Percentiles rank a stretch among this genome's conserved stretches.
Evolutionary conservation across 169 alveolate species (phyloP).

Genomic region (Theileria orientalis): DNA sequence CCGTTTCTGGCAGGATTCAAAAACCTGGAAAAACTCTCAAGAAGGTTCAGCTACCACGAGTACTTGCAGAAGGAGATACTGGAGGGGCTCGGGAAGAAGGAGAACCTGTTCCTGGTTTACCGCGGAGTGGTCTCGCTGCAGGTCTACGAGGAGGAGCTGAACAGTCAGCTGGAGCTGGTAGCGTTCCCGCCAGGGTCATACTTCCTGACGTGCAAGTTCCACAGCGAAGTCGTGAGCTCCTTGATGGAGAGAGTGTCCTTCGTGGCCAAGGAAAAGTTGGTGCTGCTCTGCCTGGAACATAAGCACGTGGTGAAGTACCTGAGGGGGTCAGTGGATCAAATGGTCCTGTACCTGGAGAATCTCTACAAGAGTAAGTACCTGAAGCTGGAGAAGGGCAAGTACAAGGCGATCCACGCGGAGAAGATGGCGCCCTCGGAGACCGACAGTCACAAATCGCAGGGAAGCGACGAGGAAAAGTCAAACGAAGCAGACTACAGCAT

Average conservation of each 20-base stretch:
- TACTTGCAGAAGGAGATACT: slow-evolving; percentile 33
- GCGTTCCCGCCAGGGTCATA: slow-evolving; percentile 33
- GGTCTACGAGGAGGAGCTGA: slow-evolving; percentile 2
- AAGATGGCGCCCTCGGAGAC: not conserved
- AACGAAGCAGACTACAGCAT: not conserved
- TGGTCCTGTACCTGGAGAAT: slow-evolving; percentile 12
- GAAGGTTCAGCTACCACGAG: slow-evolving; percentile 17
- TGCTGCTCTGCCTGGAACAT: slow-evolving; percentile 19
- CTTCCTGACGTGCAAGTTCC: slow-evolving; percentile 13
- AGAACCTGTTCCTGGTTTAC: slow-evolving; percentile 29
- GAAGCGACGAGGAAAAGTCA: not conserved
- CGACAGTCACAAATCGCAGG: not conserved
- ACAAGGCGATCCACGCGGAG: not conserved
- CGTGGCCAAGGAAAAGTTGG: slow-evolving; percentile 32
- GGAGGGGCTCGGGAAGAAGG: not conserved
- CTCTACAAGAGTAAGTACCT: not conserved
- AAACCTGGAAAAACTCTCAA: slow-evolving; percentile 11
- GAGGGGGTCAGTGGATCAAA: not conserved
- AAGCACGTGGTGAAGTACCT: not conserved
- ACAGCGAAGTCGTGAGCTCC: not conserved
- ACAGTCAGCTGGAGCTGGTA: slow-evolving; percentile 18
- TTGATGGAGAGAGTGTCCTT: slow-evolving; percentile 22
- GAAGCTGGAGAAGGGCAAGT: not conserved
- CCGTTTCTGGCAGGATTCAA: slow-evolving; percentile 16
- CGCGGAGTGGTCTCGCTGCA: slow-evolving; percentile 33